phyloP scores from a whole-genome alignment of 768 basidiomycete genomes.

The Pisolithus microcarpus region DNA sequence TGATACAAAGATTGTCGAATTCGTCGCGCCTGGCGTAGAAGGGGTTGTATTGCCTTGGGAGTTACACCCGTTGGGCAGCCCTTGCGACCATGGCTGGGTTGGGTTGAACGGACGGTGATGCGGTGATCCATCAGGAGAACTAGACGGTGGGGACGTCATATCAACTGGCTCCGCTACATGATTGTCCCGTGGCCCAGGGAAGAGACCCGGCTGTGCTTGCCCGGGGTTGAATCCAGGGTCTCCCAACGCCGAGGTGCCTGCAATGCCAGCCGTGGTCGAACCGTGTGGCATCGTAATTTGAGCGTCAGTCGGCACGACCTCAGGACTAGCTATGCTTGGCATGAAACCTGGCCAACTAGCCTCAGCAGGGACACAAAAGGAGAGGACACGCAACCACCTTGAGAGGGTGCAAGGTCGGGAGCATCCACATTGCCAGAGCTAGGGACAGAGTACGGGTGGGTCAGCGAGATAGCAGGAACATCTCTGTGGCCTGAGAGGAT shows the following conservation, averaged over 20 bases:
- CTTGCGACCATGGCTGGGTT: constrained; percentile 17
- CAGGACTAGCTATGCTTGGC: too few species aligned
- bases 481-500: too few species aligned
- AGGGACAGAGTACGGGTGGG: too few species aligned
- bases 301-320: too few species aligned
- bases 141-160: constrained; percentile 37
- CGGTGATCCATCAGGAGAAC: constrained; percentile 34
- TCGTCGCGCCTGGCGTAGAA: constrained; percentile 29
- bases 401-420: too few species aligned
- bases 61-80: constrained; percentile 15
- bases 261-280: too few species aligned
- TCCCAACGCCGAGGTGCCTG: constrained; percentile 37
- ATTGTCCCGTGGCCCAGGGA: constrained; percentile 27
- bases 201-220: constrained; percentile 26
- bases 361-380: too few species aligned
- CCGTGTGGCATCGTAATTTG: too few species aligned
- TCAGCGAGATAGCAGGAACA: too few species aligned
- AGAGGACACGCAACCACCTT: too few species aligned
- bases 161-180: constrained; percentile 31
- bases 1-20: constrained; percentile 29
- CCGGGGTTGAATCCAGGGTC: constrained; percentile 36
- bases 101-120: constrained; percentile 31
- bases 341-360: too few species aligned
- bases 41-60: constrained; percentile 28
- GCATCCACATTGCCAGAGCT: too few species aligned